phyloP scores from a whole-genome alignment of 805 yeast species.

The Nakazawaea anatomiae region DNA sequence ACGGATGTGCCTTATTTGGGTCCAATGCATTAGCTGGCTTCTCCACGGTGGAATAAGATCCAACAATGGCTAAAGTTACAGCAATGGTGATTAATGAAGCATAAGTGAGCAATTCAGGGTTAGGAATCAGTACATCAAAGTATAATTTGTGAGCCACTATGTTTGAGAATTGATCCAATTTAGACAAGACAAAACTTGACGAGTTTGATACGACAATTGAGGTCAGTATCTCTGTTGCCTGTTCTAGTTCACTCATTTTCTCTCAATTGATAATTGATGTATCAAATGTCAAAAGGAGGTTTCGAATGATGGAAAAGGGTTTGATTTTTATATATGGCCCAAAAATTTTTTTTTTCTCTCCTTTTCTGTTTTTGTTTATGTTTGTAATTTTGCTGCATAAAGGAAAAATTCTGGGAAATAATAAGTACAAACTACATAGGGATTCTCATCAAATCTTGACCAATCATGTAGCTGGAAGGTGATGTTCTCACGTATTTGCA shows the following conservation, averaged over 20 bases:
- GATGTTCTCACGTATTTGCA: too few species aligned
- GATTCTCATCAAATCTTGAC: too few species aligned
- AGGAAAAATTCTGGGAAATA: too few species aligned
- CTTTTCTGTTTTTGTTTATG: too few species aligned
- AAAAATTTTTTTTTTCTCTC: too few species aligned
- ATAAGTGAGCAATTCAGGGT: constrained; percentile 14
- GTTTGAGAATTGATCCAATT: neutral
- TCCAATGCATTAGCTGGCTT: constrained; percentile 23
- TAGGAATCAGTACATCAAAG: neutral
- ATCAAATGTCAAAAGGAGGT: neutral
- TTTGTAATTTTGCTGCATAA: too few species aligned
- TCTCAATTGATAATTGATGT: neutral
- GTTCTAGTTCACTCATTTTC: neutral
- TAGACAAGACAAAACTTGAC: neutral
- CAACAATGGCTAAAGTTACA: constrained; percentile 24
- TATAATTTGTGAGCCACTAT: neutral
- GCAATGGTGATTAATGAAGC: constrained; percentile 16
- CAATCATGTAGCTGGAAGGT: too few species aligned
- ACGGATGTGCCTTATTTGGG: constrained; percentile 29
- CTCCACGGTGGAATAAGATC: constrained; percentile 28
- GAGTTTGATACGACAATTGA: neutral
- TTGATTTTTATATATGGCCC: too few species aligned
- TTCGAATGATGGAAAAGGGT: too few species aligned
- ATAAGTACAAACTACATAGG: too few species aligned
- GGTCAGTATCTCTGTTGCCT: neutral